Evolutionary conservation across 202 grass and related monocot species (phyloP).

Genomic region (Musa balbisiana): DNA sequence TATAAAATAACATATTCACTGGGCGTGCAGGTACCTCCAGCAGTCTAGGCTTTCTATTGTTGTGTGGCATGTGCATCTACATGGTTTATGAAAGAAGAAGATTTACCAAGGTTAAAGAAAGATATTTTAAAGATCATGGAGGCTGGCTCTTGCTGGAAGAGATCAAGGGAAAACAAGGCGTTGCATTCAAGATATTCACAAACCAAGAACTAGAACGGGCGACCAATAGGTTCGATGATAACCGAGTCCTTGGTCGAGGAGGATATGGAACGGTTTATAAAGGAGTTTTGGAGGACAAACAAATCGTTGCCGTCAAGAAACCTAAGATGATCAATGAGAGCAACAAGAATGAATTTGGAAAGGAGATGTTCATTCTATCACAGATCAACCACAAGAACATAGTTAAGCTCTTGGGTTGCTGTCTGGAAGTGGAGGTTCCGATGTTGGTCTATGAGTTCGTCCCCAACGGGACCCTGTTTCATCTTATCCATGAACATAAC

Average conservation of each 20-base stretch:
- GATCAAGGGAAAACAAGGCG: background rate
- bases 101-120: background rate
- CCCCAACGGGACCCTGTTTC: conserved; percentile 9
- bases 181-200: conserved; percentile 9
- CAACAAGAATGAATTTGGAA: too few species aligned
- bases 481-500: conserved; percentile 34
- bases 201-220: background rate
- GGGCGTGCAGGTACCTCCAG: background rate
- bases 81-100: background rate
- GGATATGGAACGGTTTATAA: conserved; percentile 3
- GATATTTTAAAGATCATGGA: conserved; percentile 4
- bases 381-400: too few species aligned
- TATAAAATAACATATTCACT: background rate
- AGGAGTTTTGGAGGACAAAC: conserved; percentile 42
- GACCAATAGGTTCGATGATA: too few species aligned
- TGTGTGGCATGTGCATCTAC: background rate
- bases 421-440: too few species aligned
- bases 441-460: too few species aligned
- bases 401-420: too few species aligned
- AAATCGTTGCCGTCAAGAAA: conserved; percentile 49
- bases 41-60: background rate
- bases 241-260: too few species aligned
- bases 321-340: conserved; percentile 51
- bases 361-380: too few species aligned
- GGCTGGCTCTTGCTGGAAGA: background rate